Evolutionary conservation across 768 basidiomycete genomes (phyloP).

Genomic region (Mycena chlorophos): DNA sequence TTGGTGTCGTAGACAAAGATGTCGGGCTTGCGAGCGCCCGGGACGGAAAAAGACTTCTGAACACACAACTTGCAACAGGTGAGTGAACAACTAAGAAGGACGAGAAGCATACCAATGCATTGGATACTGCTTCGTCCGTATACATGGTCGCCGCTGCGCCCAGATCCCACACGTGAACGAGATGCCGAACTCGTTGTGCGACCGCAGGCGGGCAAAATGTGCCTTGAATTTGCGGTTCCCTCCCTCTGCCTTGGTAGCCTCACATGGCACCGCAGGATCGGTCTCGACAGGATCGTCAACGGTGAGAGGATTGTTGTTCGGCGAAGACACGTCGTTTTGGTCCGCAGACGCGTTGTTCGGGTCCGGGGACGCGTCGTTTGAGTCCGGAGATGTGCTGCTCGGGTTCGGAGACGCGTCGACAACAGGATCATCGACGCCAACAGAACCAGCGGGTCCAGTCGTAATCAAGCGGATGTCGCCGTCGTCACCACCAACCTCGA

Average conservation of each 20-base stretch:
- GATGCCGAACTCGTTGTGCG: conserved; percentile 24
- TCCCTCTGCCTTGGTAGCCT: background rate
- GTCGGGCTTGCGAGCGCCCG: conserved; percentile 27
- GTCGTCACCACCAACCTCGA: no score
- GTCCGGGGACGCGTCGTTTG: no score
- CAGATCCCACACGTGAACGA: conserved; percentile 25
- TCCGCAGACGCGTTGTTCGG: no score
- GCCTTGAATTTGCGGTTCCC: conserved; percentile 18
- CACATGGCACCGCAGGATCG: no score
- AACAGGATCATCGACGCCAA: no score
- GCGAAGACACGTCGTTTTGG: no score
- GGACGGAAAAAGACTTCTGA: conserved; percentile 25
- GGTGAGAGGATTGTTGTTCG: no score
- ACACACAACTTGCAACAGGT: conserved; percentile 3
- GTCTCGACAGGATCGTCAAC: no score
- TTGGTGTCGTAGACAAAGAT: conserved; percentile 22
- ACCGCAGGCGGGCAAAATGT: conserved; percentile 12
- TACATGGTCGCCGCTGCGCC: conserved; percentile 20
- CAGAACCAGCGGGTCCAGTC: no score
- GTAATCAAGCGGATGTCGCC: no score
- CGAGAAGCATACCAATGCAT: conserved; percentile 17
- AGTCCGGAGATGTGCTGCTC: no score
- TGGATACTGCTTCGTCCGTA: conserved; percentile 20
- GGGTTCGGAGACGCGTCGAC: no score
- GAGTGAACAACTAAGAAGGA: background rate